phyloP scores from a whole-genome alignment of 2,329 filamentous ascomycete species.

The Stagonosporopsis vannaccii region DNA sequence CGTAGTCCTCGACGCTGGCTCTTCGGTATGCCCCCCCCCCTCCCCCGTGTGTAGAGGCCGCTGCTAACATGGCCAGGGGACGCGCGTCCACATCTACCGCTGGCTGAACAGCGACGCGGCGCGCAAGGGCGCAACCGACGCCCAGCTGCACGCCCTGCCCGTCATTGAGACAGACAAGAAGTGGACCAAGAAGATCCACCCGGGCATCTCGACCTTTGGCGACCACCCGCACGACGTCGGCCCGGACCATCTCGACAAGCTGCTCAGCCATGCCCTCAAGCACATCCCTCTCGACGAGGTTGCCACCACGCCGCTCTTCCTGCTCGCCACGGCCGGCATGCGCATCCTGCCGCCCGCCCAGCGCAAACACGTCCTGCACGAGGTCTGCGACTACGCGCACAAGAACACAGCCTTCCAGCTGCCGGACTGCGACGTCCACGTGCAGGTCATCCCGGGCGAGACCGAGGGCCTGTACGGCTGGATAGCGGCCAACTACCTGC shows the following conservation, averaged over 20 bases:
- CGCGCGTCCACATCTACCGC: slow-evolving; percentile 90
- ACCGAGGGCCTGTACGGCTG: slow-evolving; percentile 97
- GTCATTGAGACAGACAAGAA: slow-evolving; percentile 82
- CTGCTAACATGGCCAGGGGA: slow-evolving; percentile 64
- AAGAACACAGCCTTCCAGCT: slow-evolving; percentile 80
- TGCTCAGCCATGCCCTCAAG: slow-evolving; percentile 82
- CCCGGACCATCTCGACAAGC: slow-evolving; percentile 77
- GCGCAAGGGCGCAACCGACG: slow-evolving; percentile 64
- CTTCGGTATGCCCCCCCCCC: slow-evolving; percentile 67
- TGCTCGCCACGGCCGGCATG: slow-evolving; percentile 96
- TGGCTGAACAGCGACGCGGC: slow-evolving; percentile 83
- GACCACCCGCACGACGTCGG: slow-evolving; percentile 78
- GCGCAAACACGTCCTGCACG: slow-evolving; percentile 73
- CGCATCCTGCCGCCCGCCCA: slow-evolving; percentile 79
- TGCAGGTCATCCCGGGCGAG: slow-evolving; percentile 94
- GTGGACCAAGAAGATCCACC: slow-evolving; percentile 93
- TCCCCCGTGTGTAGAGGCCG: background rate
- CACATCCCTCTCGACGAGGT: slow-evolving; percentile 79
- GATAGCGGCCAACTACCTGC: slow-evolving; percentile 94
- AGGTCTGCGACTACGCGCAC: slow-evolving; percentile 83
- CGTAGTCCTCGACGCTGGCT: slow-evolving; percentile 96
- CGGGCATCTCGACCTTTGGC: slow-evolving; percentile 87
- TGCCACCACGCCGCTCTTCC: slow-evolving; percentile 85
- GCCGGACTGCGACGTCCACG: slow-evolving; percentile 86
- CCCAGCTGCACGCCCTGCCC: slow-evolving; percentile 74